Evolutionary conservation across 1,139 yeast species (phyloP).

Genomic region (Protomyces pachydermus): DNA sequence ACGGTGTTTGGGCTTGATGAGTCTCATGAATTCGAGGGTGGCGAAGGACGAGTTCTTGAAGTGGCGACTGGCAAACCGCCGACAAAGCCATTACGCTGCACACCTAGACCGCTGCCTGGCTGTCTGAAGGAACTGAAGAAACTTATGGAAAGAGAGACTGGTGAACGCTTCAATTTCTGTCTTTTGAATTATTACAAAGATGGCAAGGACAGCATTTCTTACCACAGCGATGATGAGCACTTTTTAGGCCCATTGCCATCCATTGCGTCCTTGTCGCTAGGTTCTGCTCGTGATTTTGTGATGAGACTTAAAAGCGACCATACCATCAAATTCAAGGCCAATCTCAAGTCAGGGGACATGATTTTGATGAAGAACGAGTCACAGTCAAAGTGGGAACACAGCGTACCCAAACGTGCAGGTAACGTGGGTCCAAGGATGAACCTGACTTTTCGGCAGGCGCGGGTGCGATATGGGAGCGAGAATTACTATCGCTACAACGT

Average conservation of each 20-base stretch:
- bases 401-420: slow-evolving; percentile 18
- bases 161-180: slow-evolving; percentile 18
- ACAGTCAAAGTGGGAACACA: slow-evolving; percentile 22
- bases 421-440: slow-evolving; percentile 24
- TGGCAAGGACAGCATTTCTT: slow-evolving; percentile 24
- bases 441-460: slow-evolving; percentile 20
- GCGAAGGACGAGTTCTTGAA: not conserved
- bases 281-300: slow-evolving; percentile 15
- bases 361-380: slow-evolving; percentile 17
- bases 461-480: slow-evolving; percentile 22
- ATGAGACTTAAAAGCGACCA: slow-evolving; percentile 20
- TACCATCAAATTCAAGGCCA: not conserved
- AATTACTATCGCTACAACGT: slow-evolving; percentile 25
- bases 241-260: slow-evolving; percentile 22
- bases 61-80: slow-evolving; percentile 3
- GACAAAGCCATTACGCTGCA: slow-evolving; percentile 7
- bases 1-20: slow-evolving; percentile 26
- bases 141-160: slow-evolving; percentile 5
- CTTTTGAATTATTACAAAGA: slow-evolving; percentile 24
- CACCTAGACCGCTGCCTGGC: slow-evolving; percentile 21
- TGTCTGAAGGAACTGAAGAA: slow-evolving; percentile 9
- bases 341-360: slow-evolving; percentile 17
- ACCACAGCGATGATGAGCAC: slow-evolving; percentile 27
- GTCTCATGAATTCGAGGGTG: slow-evolving; percentile 4
- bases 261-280: slow-evolving; percentile 21